phyloP scores from a whole-genome alignment of 2,329 filamentous ascomycete genomes.

The Sporothrix schenckii region DNA sequence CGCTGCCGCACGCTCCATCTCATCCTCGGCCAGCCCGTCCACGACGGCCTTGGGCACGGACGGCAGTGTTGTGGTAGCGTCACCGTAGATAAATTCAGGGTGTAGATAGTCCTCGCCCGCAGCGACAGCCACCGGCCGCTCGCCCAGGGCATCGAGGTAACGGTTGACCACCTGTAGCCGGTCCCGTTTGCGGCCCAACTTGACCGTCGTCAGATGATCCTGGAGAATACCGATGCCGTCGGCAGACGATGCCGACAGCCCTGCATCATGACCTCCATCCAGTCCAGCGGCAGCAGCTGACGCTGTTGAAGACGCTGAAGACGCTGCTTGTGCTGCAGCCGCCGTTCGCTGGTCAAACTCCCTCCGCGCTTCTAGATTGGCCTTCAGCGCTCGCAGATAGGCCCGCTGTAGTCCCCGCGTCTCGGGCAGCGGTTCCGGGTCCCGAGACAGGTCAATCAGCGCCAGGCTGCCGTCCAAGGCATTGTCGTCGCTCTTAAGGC shows the following conservation, averaged over 20 bases:
- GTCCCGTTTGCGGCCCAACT: constrained; percentile 56
- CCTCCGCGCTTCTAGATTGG: constrained; percentile 55
- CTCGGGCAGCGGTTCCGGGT: constrained; percentile 43
- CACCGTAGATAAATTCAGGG: constrained; percentile 52
- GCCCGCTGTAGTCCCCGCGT: constrained; percentile 55
- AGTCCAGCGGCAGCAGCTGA: not conserved
- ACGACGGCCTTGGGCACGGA: constrained; percentile 57
- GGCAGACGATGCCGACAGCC: not conserved
- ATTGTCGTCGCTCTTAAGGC: constrained; percentile 45
- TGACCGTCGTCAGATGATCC: constrained; percentile 56
- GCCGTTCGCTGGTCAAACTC: constrained; percentile 43
- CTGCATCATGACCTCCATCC: not conserved
- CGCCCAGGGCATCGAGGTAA: constrained; percentile 54
- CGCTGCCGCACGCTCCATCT: constrained; percentile 30
- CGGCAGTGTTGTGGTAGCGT: constrained; percentile 49
- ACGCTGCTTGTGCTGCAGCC: constrained; percentile 21
- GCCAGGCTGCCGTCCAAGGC: constrained; percentile 45
- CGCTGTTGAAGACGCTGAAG: constrained; percentile 16
- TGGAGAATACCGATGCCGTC: constrained; percentile 43
- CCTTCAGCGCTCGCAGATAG: constrained; percentile 58
- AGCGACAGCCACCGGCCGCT: constrained; percentile 55
- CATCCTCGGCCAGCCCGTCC: constrained; percentile 53
- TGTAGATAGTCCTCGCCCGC: constrained; percentile 52
- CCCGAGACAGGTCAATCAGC: constrained; percentile 49
- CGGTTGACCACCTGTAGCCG: constrained; percentile 55